These are phyloP conservation scores for Calonectria crousiana DNA, from an alignment of 2,329 filamentous ascomycete species.

Conservation along the genomic window DNA sequence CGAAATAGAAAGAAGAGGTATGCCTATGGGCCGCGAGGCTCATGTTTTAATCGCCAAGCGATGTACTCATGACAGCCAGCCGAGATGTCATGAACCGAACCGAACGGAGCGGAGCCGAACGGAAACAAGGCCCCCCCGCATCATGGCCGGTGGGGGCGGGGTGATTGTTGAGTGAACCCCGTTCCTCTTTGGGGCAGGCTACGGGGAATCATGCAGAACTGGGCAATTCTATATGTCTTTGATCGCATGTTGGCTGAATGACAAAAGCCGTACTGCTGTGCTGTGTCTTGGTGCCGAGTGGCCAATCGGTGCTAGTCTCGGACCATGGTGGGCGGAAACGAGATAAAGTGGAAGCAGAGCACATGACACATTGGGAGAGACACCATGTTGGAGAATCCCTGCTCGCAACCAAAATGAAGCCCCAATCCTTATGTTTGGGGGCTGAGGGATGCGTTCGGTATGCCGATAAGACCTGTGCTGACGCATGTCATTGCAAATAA, in stretches of 20 bases:
- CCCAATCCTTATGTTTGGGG: neutral
- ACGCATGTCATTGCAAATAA: neutral
- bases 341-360: neutral
- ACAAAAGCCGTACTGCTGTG: neutral
- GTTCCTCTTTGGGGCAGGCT: neutral
- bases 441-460: neutral
- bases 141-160: conserved; percentile 10
- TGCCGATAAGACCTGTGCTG: neutral
- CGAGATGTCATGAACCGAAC: conserved; percentile 10
- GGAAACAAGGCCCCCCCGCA: neutral
- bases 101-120: conserved; percentile 19
- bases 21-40: neutral
- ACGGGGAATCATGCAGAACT: neutral
- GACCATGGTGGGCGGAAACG: neutral
- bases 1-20: neutral
- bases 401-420: neutral
- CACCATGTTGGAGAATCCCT: neutral
- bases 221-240: neutral
- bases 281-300: neutral
- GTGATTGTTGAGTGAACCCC: neutral
- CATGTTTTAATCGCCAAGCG: neutral
- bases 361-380: neutral
- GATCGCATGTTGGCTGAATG: neutral
- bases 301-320: neutral
- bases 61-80: neutral